phyloP scores from a whole-genome alignment of 805 yeast genomes.

The Sugiyamaella floridensis region DNA sequence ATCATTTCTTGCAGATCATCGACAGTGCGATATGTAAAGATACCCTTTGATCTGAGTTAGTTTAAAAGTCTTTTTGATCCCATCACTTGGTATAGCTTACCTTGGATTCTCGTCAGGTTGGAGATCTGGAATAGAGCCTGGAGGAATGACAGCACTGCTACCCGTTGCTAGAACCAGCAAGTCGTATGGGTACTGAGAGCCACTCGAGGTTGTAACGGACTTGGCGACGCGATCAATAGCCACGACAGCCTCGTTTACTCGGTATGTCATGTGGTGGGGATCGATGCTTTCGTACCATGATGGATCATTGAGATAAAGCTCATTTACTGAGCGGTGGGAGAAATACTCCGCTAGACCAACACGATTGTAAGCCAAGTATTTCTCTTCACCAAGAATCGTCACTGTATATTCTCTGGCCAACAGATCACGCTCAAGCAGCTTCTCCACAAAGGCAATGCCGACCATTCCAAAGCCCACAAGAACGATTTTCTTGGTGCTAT shows the following conservation, averaged over 20 bases:
- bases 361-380: slow-evolving; percentile 33
- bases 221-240: neutral
- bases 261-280: slow-evolving; percentile 8
- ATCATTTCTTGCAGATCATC: slow-evolving; percentile 5
- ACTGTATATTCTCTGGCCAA: slow-evolving; percentile 25
- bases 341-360: slow-evolving; percentile 25
- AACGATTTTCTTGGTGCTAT: slow-evolving; percentile 23
- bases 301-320: slow-evolving; percentile 6
- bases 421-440: slow-evolving; percentile 29
- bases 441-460: slow-evolving; percentile 32
- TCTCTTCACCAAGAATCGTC: slow-evolving; percentile 33
- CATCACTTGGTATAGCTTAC: neutral
- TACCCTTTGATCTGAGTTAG: slow-evolving; percentile 1
- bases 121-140: neutral
- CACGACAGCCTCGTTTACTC: slow-evolving; percentile 4
- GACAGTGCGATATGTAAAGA: slow-evolving; percentile 3
- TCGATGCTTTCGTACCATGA: slow-evolving; percentile 8
- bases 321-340: slow-evolving; percentile 2
- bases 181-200: slow-evolving; percentile 1
- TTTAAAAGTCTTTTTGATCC: neutral
- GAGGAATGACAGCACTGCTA: slow-evolving; percentile 3
- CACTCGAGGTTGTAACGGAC: slow-evolving; percentile 5
- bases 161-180: slow-evolving; percentile 6
- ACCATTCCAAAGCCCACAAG: slow-evolving; percentile 37
- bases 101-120: neutral